Conservation (phyloP, 257 asterid genomes). For the Solanum etuberosum region DNA sequence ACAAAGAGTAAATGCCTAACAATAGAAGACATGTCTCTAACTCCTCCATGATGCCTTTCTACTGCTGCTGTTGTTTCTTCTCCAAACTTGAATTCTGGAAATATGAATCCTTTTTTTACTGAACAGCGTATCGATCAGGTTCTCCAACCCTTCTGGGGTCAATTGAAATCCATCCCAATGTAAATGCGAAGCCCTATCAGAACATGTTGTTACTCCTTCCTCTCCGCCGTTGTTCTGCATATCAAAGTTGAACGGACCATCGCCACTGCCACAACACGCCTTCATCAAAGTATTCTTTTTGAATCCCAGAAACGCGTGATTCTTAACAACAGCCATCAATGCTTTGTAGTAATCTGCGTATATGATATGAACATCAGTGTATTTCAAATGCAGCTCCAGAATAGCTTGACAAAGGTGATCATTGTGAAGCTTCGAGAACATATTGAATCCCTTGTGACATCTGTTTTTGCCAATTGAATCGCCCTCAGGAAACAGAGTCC, state of each 20-base stretch:
- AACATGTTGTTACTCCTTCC: not conserved
- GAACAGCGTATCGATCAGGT: not conserved
- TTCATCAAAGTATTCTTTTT: not conserved
- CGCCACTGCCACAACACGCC: not conserved
- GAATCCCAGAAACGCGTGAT: not conserved
- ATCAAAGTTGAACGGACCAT: no score
- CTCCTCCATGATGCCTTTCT: not conserved
- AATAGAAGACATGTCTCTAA: not conserved
- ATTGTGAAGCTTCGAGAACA: not conserved
- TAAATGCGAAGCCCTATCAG: not conserved
- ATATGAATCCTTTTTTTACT: not conserved
- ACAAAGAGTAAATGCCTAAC: not conserved
- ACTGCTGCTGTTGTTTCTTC: not conserved
- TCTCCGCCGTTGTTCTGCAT: no score
- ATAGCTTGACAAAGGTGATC: not conserved
- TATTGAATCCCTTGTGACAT: not conserved
- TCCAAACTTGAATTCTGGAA: not conserved
- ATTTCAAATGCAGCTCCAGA: not conserved
- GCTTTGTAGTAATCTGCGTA: not conserved
- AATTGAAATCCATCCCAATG: not conserved
- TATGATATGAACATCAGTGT: not conserved
- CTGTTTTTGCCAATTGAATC: not conserved
- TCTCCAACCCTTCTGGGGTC: not conserved
- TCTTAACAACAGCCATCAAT: not conserved
- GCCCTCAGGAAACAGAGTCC: not conserved